These are phyloP conservation scores for Phoenix dactylifera DNA, from an alignment of 176 grass and related monocot species.

Conservation along the genomic window DNA sequence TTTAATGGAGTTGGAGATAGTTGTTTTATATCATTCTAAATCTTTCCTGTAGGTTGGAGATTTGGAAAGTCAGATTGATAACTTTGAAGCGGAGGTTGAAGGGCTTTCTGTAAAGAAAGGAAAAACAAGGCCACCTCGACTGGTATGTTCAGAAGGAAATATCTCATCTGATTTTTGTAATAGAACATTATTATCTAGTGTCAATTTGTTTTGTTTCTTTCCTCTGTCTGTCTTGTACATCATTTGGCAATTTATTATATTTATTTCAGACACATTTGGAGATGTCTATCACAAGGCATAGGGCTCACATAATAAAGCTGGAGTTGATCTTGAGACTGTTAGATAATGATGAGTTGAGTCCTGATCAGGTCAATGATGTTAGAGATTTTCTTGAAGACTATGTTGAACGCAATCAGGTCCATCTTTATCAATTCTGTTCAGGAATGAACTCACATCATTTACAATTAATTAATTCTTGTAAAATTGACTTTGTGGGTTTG, in stretches of 20 bases:
- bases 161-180: neutral
- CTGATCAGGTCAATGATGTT: slow-evolving; percentile 95
- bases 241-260: slow-evolving; percentile 21
- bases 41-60: slow-evolving; percentile 65
- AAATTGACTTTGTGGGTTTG: slow-evolving; percentile 15
- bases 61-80: slow-evolving; percentile 94
- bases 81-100: slow-evolving; percentile 97
- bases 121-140: slow-evolving; percentile 73
- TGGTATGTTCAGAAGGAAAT: slow-evolving; percentile 47
- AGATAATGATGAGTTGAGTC: slow-evolving; percentile 97
- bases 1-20: neutral
- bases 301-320: slow-evolving; percentile 95
- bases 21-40: slow-evolving; percentile 5
- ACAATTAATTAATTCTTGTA: neutral
- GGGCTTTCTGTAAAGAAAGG: slow-evolving; percentile 97
- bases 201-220: slow-evolving; percentile 4
- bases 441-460: no score
- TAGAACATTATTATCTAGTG: slow-evolving; percentile 14
- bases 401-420: slow-evolving; percentile 94
- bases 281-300: slow-evolving; percentile 83
- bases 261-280: slow-evolving; percentile 81
- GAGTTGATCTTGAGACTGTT: slow-evolving; percentile 96
- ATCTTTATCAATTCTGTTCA: neutral
- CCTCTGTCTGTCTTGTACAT: neutral
- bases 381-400: slow-evolving; percentile 99